These are phyloP conservation scores for Tricholoma sp. DNA, from an alignment of 768 basidiomycete species.

Conservation along the genomic window DNA sequence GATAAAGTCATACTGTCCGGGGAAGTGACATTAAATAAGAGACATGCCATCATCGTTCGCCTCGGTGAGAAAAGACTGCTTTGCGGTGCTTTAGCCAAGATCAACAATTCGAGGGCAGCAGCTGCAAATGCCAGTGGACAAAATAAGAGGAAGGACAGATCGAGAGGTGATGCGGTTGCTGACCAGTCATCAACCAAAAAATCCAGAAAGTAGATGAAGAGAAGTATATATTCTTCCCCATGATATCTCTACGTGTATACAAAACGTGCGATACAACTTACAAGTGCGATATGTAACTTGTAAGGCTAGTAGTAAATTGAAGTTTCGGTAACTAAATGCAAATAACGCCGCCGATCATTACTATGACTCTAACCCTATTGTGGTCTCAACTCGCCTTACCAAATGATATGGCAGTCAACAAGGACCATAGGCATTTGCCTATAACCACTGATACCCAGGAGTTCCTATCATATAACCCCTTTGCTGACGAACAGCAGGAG, in stretches of 20 bases:
- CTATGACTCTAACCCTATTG: background rate
- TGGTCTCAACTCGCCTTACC: background rate
- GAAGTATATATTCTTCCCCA: background rate
- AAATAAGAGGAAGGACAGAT: conserved; percentile 11
- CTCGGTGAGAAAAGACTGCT: conserved; percentile 78
- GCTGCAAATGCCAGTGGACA: conserved; percentile 1
- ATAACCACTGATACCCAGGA: conserved; percentile 8
- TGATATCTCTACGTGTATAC: no score
- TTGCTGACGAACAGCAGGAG: conserved; percentile 7
- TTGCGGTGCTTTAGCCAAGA: conserved; percentile 17
- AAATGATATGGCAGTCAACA: conserved; percentile 13
- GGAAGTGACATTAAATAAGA: conserved; percentile 38
- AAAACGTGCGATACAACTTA: no score
- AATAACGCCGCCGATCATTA: background rate
- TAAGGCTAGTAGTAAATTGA: no score
- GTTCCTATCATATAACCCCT: conserved; percentile 8
- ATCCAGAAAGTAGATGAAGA: conserved; percentile 4
- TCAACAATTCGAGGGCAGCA: conserved; percentile 8
- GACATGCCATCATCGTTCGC: conserved; percentile 66
- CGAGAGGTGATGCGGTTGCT: background rate
- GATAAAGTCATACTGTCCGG: conserved; percentile 45
- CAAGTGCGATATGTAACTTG: no score
- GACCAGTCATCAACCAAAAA: conserved; percentile 9
- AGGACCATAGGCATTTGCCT: conserved; percentile 7
- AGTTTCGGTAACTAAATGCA: no score